Evolutionary conservation across 345 rosid genomes (phyloP), one percentile per base, ranked within the genome.

Genomic region (Conringia planisiliqua): DNA sequence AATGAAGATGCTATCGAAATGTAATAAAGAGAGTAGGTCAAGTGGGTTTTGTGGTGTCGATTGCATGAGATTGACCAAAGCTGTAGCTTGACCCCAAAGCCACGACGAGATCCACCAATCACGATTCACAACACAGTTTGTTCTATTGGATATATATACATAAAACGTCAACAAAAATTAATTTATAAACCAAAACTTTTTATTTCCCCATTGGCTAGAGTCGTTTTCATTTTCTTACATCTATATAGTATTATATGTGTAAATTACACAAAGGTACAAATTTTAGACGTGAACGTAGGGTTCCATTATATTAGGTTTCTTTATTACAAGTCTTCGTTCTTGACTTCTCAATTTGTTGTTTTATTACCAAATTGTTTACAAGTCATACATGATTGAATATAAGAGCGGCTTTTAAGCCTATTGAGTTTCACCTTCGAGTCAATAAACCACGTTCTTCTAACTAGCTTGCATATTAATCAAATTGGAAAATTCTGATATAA

Each of bases 51-150:
- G 61, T 74, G 43, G 26, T 58, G 78, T 58, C 68, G 52, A 48
- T 58, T 36, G 51, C 27, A 66, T 67, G 68, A 67, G 29, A 74
- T 27, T 58, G 78, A 74, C 68, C 72, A 26, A 38, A 66, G 67
- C 72, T 38, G 51, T 57, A 58, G 66, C 78, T 74, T 66, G 72
- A 74, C 67, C 78, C 73, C 73, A 66, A 74, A 7, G 61, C 36
- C 78, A 74, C 78, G 68, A 74, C 61, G 10, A 52, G 7, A 40
- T 67, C 61, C 36, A 58, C 68, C 43, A 43, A 58, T 17, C 61
- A 46, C 52, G 47, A n/a, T 20, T 9, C 61, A 47, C 35, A 56
- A 10, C 32, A 66, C 72, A 47, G 66, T 9, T 18, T 33, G 44
- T 46, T 66, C 35, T 47, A 57, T 52, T 72, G 8, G 47, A 22